Evolutionary conservation across 495 filamentous ascomycete species (phyloP).

Genomic region (Tuber umbilicatum): DNA sequence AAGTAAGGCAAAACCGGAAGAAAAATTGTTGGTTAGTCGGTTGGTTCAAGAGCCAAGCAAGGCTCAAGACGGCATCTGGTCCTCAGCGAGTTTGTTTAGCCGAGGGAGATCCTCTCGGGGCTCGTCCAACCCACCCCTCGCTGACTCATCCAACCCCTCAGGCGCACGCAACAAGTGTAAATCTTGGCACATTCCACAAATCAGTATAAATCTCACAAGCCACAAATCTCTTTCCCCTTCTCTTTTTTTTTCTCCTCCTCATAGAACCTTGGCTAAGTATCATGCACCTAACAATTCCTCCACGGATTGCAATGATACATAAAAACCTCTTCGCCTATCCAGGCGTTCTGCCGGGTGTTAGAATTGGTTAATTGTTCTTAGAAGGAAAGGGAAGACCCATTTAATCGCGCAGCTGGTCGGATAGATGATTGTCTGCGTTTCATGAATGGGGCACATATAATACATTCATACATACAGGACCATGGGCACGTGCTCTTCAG

Average conservation of each 20-base stretch:
- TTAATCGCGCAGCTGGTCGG: constrained; percentile 38
- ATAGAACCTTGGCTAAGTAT: constrained; percentile 38
- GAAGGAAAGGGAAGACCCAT: constrained; percentile 36
- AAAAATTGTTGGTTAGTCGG: not conserved
- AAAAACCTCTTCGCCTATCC: constrained; percentile 16
- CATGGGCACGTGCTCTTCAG: not conserved
- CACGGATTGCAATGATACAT: constrained; percentile 15
- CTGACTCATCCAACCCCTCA: not conserved
- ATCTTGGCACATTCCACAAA: constrained; percentile 2
- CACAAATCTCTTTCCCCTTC: not conserved
- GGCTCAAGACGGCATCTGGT: not conserved
- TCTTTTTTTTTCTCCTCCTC: constrained; percentile 11
- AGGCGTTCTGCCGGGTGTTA: constrained; percentile 35
- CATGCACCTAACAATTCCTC: constrained; percentile 9
- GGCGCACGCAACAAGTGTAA: not conserved
- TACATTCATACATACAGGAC: not conserved
- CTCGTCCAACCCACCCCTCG: not conserved
- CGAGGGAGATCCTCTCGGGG: not conserved
- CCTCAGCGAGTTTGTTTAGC: not conserved
- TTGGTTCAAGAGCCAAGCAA: not conserved
- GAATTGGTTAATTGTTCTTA: constrained; percentile 32
- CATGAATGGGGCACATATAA: constrained; percentile 38
- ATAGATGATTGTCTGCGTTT: constrained; percentile 39
- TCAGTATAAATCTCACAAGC: not conserved
- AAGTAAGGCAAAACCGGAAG: not conserved